A percentile compares a stretch with the other conserved stretches of the same genome.
phyloP scores from a whole-genome alignment of 2,329 filamentous ascomycete species.

The Cladosporium phlei region DNA sequence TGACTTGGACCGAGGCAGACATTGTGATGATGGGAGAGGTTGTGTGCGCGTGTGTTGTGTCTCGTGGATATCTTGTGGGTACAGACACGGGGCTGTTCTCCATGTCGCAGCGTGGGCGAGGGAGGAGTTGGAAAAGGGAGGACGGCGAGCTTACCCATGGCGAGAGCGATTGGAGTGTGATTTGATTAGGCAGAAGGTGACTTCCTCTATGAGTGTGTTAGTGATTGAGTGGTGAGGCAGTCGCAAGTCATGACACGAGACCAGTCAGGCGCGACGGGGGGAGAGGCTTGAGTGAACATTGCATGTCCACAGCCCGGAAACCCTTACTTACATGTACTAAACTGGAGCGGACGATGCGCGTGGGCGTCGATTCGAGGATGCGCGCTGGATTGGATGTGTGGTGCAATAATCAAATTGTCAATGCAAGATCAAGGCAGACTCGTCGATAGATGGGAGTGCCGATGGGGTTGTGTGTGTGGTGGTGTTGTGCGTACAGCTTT shows the following conservation, averaged over 20 bases:
- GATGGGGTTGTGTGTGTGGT: too few relatives aligned
- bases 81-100: conserved; percentile 18
- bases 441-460: too few relatives aligned
- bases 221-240: neutral
- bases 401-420: too few relatives aligned
- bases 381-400: neutral
- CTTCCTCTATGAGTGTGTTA: too few relatives aligned
- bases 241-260: neutral
- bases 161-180: conserved; percentile 24
- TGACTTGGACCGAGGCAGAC: conserved; percentile 12
- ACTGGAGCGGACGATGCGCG: too few relatives aligned
- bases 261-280: conserved; percentile 8
- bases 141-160: conserved; percentile 30
- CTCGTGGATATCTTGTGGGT: conserved; percentile 19
- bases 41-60: conserved; percentile 16
- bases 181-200: too few relatives aligned
- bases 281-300: too few relatives aligned
- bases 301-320: neutral
- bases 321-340: neutral
- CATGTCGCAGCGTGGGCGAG: conserved; percentile 17
- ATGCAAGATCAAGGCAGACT: too few relatives aligned
- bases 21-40: conserved; percentile 12
- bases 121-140: conserved; percentile 4
- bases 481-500: too few relatives aligned
- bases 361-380: too few relatives aligned